These are phyloP conservation scores for Ceratorhiza oryzae-sativae DNA, from an alignment of 1,284 basidiomycete species.

Conservation along the genomic window DNA sequence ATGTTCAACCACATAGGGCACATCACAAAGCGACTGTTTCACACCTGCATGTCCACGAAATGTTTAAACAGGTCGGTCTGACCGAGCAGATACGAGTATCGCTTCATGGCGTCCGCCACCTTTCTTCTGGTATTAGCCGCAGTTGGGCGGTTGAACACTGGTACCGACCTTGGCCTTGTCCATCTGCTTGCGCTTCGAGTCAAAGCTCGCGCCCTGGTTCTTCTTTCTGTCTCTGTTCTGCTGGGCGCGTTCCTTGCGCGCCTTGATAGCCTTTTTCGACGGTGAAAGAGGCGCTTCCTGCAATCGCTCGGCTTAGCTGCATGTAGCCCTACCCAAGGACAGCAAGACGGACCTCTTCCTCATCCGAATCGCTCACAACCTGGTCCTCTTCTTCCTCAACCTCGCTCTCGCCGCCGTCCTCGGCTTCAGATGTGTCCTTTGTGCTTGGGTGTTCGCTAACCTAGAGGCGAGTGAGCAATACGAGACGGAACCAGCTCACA, in stretches of 20 bases:
- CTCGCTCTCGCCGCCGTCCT: constrained; percentile 60
- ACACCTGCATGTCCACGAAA: constrained; percentile 93
- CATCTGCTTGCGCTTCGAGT: constrained; percentile 75
- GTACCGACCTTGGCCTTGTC: constrained; percentile 76
- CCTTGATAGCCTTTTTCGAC: constrained; percentile 48
- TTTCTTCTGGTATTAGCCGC: constrained; percentile 51
- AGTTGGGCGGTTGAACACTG: constrained; percentile 24
- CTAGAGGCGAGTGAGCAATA: neutral
- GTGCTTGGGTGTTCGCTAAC: constrained; percentile 46
- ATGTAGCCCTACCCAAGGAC: constrained; percentile 31
- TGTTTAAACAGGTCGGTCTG: constrained; percentile 97
- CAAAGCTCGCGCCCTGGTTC: constrained; percentile 70
- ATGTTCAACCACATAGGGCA: neutral
- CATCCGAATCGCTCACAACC: constrained; percentile 29
- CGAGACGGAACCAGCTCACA: constrained; percentile 2
- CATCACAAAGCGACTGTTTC: constrained; percentile 43
- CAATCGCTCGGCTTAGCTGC: constrained; percentile 42
- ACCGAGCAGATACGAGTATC: constrained; percentile 92
- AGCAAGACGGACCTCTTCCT: constrained; percentile 45
- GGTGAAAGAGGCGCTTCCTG: constrained; percentile 53
- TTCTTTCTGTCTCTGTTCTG: constrained; percentile 60
- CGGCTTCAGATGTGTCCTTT: constrained; percentile 43
- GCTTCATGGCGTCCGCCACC: constrained; percentile 93
- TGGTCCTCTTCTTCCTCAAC: constrained; percentile 59
- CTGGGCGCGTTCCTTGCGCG: constrained; percentile 52